Evolutionary conservation across 768 basidiomycete genomes (phyloP).

Genomic region (Floccularia luteovirens): DNA sequence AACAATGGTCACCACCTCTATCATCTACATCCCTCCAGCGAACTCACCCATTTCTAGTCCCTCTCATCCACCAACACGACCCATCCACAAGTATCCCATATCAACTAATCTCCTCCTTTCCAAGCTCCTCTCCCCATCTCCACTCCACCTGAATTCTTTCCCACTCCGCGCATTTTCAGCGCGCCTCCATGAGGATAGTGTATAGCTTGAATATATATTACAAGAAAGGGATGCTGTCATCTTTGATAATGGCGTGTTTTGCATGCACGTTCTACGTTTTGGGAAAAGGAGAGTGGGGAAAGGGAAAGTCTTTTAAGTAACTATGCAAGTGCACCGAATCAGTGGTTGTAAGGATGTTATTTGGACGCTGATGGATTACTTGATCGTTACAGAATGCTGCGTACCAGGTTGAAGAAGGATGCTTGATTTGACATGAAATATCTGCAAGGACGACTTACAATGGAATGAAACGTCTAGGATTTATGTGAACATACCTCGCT

Average conservation of each 20-base stretch:
- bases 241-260: slow-evolving; percentile 90
- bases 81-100: slow-evolving; percentile 38
- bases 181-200: slow-evolving; percentile 42
- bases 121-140: slow-evolving; percentile 66
- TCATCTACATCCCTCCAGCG: slow-evolving; percentile 66
- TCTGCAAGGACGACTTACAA: too few species aligned
- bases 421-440: too few species aligned
- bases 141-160: slow-evolving; percentile 51
- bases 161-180: slow-evolving; percentile 53
- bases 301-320: too few species aligned
- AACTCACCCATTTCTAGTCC: slow-evolving; percentile 30
- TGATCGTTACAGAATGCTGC: too few species aligned
- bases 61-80: slow-evolving; percentile 9
- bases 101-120: slow-evolving; percentile 96
- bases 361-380: slow-evolving; percentile 59
- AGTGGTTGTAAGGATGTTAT: slow-evolving; percentile 92
- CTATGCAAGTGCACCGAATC: slow-evolving; percentile 34
- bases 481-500: too few species aligned
- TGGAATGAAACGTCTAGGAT: too few species aligned
- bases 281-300: slow-evolving; percentile 26
- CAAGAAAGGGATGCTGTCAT: slow-evolving; percentile 82
- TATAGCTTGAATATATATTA: slow-evolving; percentile 57
- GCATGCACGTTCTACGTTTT: slow-evolving; percentile 82
- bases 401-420: too few species aligned
- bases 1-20: slow-evolving; percentile 85